Conservation (phyloP, 2,329 filamentous ascomycete species). For the Claviceps sp. region DNA sequence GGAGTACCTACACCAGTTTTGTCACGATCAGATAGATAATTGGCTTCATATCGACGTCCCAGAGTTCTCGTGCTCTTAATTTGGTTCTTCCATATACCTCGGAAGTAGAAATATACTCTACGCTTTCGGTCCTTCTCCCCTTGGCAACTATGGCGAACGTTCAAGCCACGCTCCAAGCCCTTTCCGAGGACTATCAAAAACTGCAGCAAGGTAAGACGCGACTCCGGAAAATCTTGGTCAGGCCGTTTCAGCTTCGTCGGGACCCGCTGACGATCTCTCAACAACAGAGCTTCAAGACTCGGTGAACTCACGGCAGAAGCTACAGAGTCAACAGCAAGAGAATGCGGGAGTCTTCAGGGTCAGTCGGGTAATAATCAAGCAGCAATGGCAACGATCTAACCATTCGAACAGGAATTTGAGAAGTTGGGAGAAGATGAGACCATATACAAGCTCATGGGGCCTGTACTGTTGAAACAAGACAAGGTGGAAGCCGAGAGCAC, state of each 20-base stretch:
- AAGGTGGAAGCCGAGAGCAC: slow-evolving; percentile 80
- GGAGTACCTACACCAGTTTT: not conserved
- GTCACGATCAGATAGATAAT: not conserved
- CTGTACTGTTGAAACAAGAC: slow-evolving; percentile 88
- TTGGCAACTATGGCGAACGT: slow-evolving; percentile 46
- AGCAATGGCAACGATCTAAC: not conserved
- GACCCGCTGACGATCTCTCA: slow-evolving; percentile 2
- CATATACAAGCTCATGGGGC: slow-evolving; percentile 93
- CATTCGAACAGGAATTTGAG: slow-evolving; percentile 58
- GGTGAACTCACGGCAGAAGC: slow-evolving; percentile 71
- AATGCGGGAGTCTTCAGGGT: slow-evolving; percentile 80
- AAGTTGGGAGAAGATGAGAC: slow-evolving; percentile 66
- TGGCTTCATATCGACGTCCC: not conserved
- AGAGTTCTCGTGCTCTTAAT: not conserved
- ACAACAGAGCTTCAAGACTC: slow-evolving; percentile 60
- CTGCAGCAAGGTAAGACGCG: slow-evolving; percentile 59
- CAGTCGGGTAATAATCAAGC: not conserved
- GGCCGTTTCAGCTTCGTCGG: not conserved
- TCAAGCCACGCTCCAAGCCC: slow-evolving; percentile 64
- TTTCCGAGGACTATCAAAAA: slow-evolving; percentile 79
- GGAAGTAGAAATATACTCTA: not conserved
- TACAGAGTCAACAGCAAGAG: slow-evolving; percentile 89
- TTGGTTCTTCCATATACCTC: not conserved
- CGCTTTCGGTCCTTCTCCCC: not conserved
- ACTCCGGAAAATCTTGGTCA: not conserved